These are phyloP conservation scores for Luffa acutangula DNA, from an alignment of 306 rosid species.

Conservation along the genomic window DNA sequence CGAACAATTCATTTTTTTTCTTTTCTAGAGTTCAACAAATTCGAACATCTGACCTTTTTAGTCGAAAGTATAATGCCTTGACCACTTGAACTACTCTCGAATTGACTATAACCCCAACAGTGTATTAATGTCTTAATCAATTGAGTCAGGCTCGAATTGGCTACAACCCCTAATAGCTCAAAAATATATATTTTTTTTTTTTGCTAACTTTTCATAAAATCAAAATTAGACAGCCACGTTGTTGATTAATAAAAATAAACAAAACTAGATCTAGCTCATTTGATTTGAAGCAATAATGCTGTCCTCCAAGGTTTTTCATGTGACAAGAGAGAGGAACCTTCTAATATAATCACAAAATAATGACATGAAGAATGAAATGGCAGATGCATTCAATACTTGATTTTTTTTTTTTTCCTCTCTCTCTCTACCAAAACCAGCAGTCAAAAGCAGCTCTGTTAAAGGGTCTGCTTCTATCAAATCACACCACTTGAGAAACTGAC, in stretches of 20 bases:
- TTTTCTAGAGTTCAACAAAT: too few species aligned
- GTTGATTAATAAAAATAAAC: not conserved
- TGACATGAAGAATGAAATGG: not conserved
- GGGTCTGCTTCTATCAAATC: slow-evolving; percentile 4
- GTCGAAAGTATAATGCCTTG: too few species aligned
- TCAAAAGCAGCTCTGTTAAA: slow-evolving; percentile 6
- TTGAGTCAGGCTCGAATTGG: not conserved
- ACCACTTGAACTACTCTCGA: not conserved
- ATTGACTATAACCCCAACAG: not conserved
- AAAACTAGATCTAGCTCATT: not conserved
- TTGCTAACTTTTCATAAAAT: not conserved
- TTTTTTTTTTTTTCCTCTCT: not conserved
- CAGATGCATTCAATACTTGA: slow-evolving; percentile 3
- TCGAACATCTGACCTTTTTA: too few species aligned
- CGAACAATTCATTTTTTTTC: too few species aligned
- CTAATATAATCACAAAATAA: not conserved
- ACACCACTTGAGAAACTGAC: slow-evolving; percentile 7
- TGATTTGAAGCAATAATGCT: not conserved
- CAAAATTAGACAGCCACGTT: not conserved
- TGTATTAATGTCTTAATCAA: too few species aligned
- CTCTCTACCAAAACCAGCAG: not conserved
- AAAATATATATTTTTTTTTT: not conserved
- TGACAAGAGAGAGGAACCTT: slow-evolving; percentile 3
- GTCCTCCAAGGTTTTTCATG: not conserved
- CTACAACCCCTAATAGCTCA: not conserved